These are phyloP conservation scores for Pharus latifolius DNA, from an alignment of 176 grass and related monocot genomes.

Conservation along the genomic window DNA sequence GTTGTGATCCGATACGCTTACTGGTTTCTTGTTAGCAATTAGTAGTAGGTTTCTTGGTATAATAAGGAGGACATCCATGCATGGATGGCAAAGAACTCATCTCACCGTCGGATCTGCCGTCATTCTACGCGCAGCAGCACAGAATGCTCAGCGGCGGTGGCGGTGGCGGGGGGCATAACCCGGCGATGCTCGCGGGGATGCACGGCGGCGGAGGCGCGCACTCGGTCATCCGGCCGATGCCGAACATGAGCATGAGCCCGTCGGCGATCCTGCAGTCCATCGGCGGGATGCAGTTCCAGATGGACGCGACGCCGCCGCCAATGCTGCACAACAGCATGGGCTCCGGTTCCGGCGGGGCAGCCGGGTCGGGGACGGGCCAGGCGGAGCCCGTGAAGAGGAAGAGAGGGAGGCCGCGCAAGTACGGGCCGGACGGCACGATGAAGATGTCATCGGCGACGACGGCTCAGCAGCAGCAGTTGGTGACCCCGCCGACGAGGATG, in stretches of 20 bases:
- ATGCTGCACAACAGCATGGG: slow-evolving; percentile 9
- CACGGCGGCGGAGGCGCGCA: slow-evolving; percentile 24
- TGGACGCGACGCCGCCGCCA: slow-evolving; percentile 32
- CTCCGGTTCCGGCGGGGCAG: not conserved
- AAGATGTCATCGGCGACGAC: not conserved
- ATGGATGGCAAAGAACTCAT: slow-evolving; percentile 79
- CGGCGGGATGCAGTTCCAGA: slow-evolving; percentile 50
- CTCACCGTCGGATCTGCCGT: slow-evolving; percentile 50
- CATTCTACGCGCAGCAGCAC: slow-evolving; percentile 51
- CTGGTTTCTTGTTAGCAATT: too few species aligned
- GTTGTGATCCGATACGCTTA: too few species aligned
- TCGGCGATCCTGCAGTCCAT: slow-evolving; percentile 46
- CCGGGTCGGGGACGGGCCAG: not conserved
- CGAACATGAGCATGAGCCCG: slow-evolving; percentile 56
- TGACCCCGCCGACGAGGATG: slow-evolving; percentile 12
- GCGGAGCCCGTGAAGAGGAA: slow-evolving; percentile 51
- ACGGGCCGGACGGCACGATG: slow-evolving; percentile 64
- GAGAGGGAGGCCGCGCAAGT: slow-evolving; percentile 72
- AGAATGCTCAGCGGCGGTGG: slow-evolving; percentile 1
- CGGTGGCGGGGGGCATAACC: slow-evolving; percentile 1
- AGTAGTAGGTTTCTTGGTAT: not conserved
- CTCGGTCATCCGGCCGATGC: slow-evolving; percentile 60
- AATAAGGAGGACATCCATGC: slow-evolving; percentile 27
- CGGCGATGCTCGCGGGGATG: slow-evolving; percentile 38
- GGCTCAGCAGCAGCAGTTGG: slow-evolving; percentile 18